phyloP scores from a whole-genome alignment of 2,329 filamentous ascomycete genomes.

The Neocucurbitaria cava region DNA sequence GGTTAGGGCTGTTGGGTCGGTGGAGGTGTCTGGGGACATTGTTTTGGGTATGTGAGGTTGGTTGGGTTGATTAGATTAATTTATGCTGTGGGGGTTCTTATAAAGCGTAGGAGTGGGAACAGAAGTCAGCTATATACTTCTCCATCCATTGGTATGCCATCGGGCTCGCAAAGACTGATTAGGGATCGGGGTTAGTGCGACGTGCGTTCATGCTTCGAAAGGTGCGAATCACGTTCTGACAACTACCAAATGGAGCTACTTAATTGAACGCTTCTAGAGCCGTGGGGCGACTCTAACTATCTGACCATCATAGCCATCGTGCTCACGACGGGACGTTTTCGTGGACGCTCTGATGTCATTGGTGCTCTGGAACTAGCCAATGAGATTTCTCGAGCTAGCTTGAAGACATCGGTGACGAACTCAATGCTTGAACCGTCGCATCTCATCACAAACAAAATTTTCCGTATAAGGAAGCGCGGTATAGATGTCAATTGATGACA shows the following conservation, averaged over 20 bases:
- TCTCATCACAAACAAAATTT: background rate
- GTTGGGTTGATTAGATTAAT: background rate
- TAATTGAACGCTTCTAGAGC: background rate
- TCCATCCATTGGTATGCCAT: background rate
- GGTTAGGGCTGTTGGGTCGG: conserved; percentile 1
- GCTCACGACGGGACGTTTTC: background rate
- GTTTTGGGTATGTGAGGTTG: background rate
- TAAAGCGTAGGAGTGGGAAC: background rate
- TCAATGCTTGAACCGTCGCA: background rate
- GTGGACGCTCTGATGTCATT: background rate
- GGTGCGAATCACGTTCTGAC: background rate
- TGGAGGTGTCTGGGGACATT: background rate
- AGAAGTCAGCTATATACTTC: background rate
- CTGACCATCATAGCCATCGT: background rate
- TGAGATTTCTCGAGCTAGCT: background rate
- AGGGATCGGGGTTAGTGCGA: background rate
- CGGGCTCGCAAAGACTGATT: background rate
- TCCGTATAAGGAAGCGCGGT: too few species aligned
- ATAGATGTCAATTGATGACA: too few species aligned
- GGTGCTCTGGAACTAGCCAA: background rate
- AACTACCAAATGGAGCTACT: background rate
- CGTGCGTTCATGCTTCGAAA: background rate
- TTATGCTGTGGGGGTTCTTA: background rate
- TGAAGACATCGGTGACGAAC: background rate
- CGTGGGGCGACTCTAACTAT: background rate